These are phyloP conservation scores for Suillus subalutaceus DNA, from an alignment of 768 basidiomycete species.

Conservation along the genomic window DNA sequence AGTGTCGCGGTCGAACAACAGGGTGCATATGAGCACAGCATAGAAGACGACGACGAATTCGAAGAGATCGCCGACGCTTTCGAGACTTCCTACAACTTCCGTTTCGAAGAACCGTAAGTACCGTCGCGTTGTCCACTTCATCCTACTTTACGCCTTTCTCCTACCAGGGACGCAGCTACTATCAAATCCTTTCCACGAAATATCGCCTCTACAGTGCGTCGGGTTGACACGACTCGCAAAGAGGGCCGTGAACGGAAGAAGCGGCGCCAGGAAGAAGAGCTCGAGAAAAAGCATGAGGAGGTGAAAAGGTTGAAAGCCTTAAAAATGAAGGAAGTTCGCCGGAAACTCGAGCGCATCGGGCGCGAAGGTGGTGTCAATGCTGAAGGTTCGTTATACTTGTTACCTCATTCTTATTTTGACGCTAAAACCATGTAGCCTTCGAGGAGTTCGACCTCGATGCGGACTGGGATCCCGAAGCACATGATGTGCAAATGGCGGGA, in stretches of 20 bases:
- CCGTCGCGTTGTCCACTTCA: not conserved
- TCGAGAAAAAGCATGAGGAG: conserved; percentile 59
- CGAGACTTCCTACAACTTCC: conserved; percentile 96
- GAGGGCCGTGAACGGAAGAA: conserved; percentile 80
- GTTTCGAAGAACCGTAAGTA: conserved; percentile 93
- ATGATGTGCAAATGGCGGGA: conserved; percentile 81
- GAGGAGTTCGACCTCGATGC: conserved; percentile 82
- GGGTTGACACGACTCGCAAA: conserved; percentile 78
- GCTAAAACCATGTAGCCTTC: conserved; percentile 45
- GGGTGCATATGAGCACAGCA: conserved; percentile 33
- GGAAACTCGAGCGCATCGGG: conserved; percentile 73
- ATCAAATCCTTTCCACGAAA: conserved; percentile 81
- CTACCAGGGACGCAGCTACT: conserved; percentile 58
- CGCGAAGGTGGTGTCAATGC: conserved; percentile 62
- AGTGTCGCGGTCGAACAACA: conserved; percentile 27
- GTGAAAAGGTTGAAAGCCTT: conserved; percentile 79
- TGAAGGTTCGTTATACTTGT: conserved; percentile 23
- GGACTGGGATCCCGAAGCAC: conserved; percentile 88
- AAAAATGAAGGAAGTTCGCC: conserved; percentile 81
- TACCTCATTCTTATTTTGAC: not conserved
- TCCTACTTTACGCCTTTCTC: not conserved
- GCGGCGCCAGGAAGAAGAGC: conserved; percentile 63
- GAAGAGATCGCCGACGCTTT: conserved; percentile 91
- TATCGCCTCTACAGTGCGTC: conserved; percentile 62
- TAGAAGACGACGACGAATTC: conserved; percentile 72